Conservation (phyloP, 2,329 filamentous ascomycete genomes). For the Xylaria sp. region DNA sequence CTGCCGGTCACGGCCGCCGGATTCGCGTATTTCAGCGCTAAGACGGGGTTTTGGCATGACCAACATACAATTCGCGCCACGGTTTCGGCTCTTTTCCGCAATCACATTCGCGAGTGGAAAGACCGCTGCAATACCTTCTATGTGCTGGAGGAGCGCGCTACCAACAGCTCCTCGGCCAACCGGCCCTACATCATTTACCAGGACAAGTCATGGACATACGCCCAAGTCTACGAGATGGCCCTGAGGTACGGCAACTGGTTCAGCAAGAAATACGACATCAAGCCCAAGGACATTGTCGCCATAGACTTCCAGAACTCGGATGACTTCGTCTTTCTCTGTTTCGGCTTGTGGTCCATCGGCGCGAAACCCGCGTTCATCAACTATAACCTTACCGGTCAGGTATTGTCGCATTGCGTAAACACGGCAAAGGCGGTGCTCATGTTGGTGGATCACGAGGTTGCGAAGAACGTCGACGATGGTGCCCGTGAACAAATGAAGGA, state of each 20-base stretch:
- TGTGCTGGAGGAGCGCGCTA: slow-evolving; percentile 68
- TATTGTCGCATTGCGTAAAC: slow-evolving; percentile 74
- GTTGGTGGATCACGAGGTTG: slow-evolving; percentile 67
- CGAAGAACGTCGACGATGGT: slow-evolving; percentile 59
- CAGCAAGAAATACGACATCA: slow-evolving; percentile 63
- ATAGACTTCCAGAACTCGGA: slow-evolving; percentile 82
- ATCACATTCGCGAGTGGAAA: slow-evolving; percentile 51
- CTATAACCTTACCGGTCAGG: slow-evolving; percentile 74
- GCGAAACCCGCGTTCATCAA: slow-evolving; percentile 86
- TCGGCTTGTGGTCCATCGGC: slow-evolving; percentile 82
- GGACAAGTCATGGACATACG: slow-evolving; percentile 71
- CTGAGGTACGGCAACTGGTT: slow-evolving; percentile 79
- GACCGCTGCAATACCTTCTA: slow-evolving; percentile 77
- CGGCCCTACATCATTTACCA: slow-evolving; percentile 68
- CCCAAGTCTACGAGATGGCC: slow-evolving; percentile 70
- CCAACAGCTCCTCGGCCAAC: slow-evolving; percentile 52
- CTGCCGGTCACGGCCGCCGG: slow-evolving; percentile 66
- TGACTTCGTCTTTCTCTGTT: slow-evolving; percentile 73
- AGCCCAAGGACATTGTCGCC: slow-evolving; percentile 75
- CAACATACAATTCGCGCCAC: slow-evolving; percentile 58
- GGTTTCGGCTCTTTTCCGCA: slow-evolving; percentile 47
- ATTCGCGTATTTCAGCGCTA: slow-evolving; percentile 79
- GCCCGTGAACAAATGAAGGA: slow-evolving; percentile 52
- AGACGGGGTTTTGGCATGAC: slow-evolving; percentile 69
- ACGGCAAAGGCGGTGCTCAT: slow-evolving; percentile 68